Evolutionary conservation across 2,329 filamentous ascomycete genomes (phyloP), one percentile per base, ranked within the genome.

Genomic region (Neonectria coccinea): DNA sequence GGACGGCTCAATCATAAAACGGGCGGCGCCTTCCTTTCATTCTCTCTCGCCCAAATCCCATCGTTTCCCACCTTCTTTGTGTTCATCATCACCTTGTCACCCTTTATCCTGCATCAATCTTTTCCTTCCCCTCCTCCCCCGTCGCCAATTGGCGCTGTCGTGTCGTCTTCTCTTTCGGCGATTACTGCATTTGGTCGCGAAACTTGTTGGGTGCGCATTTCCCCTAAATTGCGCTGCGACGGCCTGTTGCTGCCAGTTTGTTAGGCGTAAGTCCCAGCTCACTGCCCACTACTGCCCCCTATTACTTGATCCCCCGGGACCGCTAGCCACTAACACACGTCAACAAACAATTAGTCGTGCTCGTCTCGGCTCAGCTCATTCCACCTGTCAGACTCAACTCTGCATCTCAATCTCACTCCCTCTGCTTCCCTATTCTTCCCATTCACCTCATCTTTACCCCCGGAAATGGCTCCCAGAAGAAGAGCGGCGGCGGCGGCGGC

Each of bases 391-490:
- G 47, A 52, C 39, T 61, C 27, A 9, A 39, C 51, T 44, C 39
- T 8, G 41, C 22, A 25, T 53, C 31, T 18, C 16, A 52, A 22
- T 33, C 39, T 42, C 52, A 54, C 41, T 31, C 18, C n/a, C 4
- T 25, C 16, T 27, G 12, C 12, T 36, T 7, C 16, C 27, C 36
- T 7, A 12, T n/a, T 25, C 27, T 39, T 36, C 7, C 11, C 8
- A 6, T 27, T 16, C 42, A 25, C 29, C 5, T 14, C 29, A 12
- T 51, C 5, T 33, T 20, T 18, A 12, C 11, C n/a, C n/a, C 9
- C 29, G 48, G 68, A 60, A 62, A 74, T 74, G 72, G 56, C 72
- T 18, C 68, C 72, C 12, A 69, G 62, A 33, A 64, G 72, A 67
- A 67, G 53, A 57, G 67, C 64, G 14, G 66, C 20, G n/a, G n/a